phyloP scores from a whole-genome alignment of 805 yeast species.

The Spathaspora arborariae region DNA sequence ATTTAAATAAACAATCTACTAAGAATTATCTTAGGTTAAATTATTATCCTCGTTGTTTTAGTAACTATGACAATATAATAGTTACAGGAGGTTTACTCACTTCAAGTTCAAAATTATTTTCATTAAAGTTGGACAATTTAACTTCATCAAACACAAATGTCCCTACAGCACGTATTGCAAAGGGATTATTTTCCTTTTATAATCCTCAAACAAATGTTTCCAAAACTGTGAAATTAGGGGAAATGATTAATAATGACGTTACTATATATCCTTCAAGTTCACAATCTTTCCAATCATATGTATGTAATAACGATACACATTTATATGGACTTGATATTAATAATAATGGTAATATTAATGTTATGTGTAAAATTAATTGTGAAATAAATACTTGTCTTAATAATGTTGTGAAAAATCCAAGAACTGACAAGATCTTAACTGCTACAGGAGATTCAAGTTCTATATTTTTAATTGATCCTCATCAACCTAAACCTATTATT shows the following conservation, averaged over 20 bases:
- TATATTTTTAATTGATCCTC: constrained; percentile 54
- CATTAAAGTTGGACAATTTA: constrained; percentile 21
- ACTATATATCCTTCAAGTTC: constrained; percentile 40
- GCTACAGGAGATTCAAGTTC: constrained; percentile 78
- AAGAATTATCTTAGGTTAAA: constrained; percentile 46
- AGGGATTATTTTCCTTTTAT: constrained; percentile 63
- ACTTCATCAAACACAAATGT: constrained; percentile 7
- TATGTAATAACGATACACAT: constrained; percentile 81
- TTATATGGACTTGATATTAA: constrained; percentile 62
- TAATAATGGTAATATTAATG: constrained; percentile 40
- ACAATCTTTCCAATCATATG: constrained; percentile 49
- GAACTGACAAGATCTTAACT: constrained; percentile 22
- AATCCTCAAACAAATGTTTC: constrained; percentile 46
- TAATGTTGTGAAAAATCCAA: constrained; percentile 64
- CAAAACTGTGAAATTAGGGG: constrained; percentile 62
- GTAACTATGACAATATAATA: constrained; percentile 47
- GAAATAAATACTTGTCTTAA: constrained; percentile 66
- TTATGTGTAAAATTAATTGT: constrained; percentile 41
- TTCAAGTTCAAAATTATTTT: constrained; percentile 29
- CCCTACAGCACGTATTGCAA: constrained; percentile 33
- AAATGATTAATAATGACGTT: constrained; percentile 80
- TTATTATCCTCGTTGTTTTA: constrained; percentile 69
- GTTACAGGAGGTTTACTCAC: constrained; percentile 49
- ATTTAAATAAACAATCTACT: constrained; percentile 27
- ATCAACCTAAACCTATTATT: constrained; percentile 21